Base-by-base conservation (phyloP, 106 monocot species). In the Vanilla planifolia region DNA sequence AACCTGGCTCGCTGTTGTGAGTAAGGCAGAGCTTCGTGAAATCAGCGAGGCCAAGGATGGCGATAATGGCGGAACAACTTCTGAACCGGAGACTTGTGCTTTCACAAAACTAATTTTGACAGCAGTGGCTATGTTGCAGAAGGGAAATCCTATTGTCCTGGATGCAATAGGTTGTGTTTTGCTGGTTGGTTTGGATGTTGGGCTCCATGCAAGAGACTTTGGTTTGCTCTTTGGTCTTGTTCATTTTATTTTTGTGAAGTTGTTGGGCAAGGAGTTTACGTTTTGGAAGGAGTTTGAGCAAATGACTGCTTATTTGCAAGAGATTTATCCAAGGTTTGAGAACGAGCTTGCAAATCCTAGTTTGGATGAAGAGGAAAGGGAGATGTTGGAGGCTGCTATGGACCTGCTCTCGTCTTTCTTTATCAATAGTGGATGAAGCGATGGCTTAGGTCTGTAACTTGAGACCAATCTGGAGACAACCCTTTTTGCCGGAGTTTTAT, bases 211-310 rank as follows among this genome's bases (percentile, higher is more conserved):
- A 42, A 69, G 35, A 14, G 80, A 84, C 19, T 84, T 72, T 40
- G 58, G 53, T 5, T 17, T 75, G 46, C 76, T 84, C 33, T 57
- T 79, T 4, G 96, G 91, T 20, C 57, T 91, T 23, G 40, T 71
- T 24, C 77, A 75, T 60, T 95, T 90, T 60, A 57, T 65, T 8
- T 79, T 78, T 69, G 48, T 43, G 26, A 86, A 81, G 68, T 65
- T 94, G 64, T 24, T 95, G 6, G 63, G 72, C 10, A 55, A 63
- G 10, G 68, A 63, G 28, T 50, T 3, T 62, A 24, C 62, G 15
- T 36, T 37, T 0, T 61, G 47, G 44, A 79, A 66, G 43, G 80
- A 77, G 35, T 68, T 81, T 33, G 65, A 64, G 34, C n/a, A 69
- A 17, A 41, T 71, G 43, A 26, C 29, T 10, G 58, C 41, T 3